A percentile compares a stretch with the other conserved stretches of the same genome.
Evolutionary conservation across 805 yeast genomes (phyloP).

Genomic region (Metschnikowia sp.): DNA sequence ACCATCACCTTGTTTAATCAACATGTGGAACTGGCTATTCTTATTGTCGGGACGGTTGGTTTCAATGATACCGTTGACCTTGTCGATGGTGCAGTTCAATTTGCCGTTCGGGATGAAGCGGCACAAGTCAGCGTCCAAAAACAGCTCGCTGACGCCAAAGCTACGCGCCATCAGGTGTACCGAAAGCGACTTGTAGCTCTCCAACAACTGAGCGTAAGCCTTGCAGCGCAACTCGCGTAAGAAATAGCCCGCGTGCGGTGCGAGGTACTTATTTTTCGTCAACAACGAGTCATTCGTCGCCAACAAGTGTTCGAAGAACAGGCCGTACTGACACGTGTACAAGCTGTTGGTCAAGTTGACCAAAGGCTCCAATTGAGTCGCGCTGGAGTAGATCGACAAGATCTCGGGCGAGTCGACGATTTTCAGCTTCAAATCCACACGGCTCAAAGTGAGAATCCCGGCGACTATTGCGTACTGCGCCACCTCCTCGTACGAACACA

Average conservation of each 20-base stretch:
- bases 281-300: conserved; percentile 74
- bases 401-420: conserved; percentile 94
- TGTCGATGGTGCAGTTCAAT: conserved; percentile 91
- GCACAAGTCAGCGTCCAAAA: conserved; percentile 82
- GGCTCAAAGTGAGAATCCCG: conserved; percentile 79
- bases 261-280: conserved; percentile 58
- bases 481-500: conserved; percentile 83
- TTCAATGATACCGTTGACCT: conserved; percentile 91
- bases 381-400: conserved; percentile 69
- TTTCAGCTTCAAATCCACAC: conserved; percentile 79
- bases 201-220: conserved; percentile 90
- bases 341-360: conserved; percentile 79
- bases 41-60: conserved; percentile 96
- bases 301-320: conserved; percentile 72
- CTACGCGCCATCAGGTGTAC: conserved; percentile 90
- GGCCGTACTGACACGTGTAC: conserved; percentile 82
- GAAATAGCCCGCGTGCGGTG: conserved; percentile 77
- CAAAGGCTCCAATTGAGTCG: conserved; percentile 73
- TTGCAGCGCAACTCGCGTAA: conserved; percentile 91
- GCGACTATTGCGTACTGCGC: conserved; percentile 84
- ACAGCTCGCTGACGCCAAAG: conserved; percentile 85
- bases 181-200: conserved; percentile 88
- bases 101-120: conserved; percentile 90
- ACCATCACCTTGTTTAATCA: conserved; percentile 90
- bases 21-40: conserved; percentile 84